Evolutionary conservation across 495 filamentous ascomycete genomes (phyloP), one percentile per base, ranked within the genome.

Genomic region (Rhizodiscina lignyota): DNA sequence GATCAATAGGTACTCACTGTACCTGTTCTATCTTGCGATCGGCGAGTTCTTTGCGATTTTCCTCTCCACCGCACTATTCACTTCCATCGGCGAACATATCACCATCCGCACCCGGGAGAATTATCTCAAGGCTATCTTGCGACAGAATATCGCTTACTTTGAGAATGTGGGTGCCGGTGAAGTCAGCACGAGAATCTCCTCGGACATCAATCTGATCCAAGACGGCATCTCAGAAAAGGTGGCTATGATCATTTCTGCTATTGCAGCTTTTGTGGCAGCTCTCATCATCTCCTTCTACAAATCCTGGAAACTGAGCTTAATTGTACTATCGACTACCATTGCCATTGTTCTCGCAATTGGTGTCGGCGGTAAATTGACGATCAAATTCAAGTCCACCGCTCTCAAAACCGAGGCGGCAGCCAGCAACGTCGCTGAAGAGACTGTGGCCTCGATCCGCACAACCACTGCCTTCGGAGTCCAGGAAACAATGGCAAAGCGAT

Each of bases 181-280:
- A 6, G 13, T 27, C 13, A 13, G 8, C 8, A 27, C 24, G 24
- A 6, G 13, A 13, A 13, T 13, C 24, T 8, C 24, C 6, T 27
- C 24, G 8, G 13, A 27, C 13, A 13, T 6, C 13, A 59, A 61
- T 35, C 35, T 58, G 2, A 51, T 68, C 13, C 61, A 68, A 33
- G 58, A 63, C 18, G 62, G 53, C 2, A 47, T 68, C 16, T 57
- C 52, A 18, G 49, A 57, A 26, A 60, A 59, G 28, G 31, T 59
- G 10, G 48, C 38, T 3, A 35, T 59, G 5, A 43, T 44, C 18
- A 18, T 60, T 6, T 37, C 45, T 10, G 53, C 40, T 1, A 23
- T 43, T 18, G 34, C 52, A 0, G 50, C 49, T 13, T 58, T 59
- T 23, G 32, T 55, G 5, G 35, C 55, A 0, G 51, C 55, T 16